Percentiles rank a stretch among this genome's conserved stretches.
Evolutionary conservation across 331 rosid genomes (phyloP).

Genomic region (Rosa hybrid): DNA sequence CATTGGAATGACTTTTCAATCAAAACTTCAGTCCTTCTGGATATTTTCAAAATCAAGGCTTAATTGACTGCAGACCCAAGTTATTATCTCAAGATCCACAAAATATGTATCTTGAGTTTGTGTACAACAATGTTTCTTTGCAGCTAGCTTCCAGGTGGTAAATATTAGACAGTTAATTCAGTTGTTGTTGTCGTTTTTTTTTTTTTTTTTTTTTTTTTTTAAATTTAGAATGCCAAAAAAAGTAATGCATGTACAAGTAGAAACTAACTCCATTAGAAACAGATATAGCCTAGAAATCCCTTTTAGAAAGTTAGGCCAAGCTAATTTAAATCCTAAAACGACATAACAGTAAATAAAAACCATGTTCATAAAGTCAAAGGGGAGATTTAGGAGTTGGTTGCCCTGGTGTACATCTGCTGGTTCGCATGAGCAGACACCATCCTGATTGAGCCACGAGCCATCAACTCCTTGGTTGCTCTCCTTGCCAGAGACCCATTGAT

Average conservation of each 20-base stretch:
- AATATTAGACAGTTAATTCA: not conserved
- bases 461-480: slow-evolving; percentile 56
- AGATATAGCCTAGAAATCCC: not conserved
- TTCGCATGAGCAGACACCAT: slow-evolving; percentile 62
- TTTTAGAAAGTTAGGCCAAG: not conserved
- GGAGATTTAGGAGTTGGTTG: slow-evolving; percentile 53
- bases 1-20: not conserved
- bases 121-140: not conserved
- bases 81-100: not conserved
- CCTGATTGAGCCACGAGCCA: slow-evolving; percentile 63
- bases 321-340: not conserved
- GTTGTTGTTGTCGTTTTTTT: not conserved
- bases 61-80: not conserved
- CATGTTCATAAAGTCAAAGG: not conserved
- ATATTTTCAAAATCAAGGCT: not conserved
- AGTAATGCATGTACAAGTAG: not conserved
- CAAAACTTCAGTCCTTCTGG: not conserved
- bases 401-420: slow-evolving; percentile 71
- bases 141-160: not conserved
- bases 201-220: not conserved
- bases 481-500: slow-evolving; percentile 44
- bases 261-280: not conserved
- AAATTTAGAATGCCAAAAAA: not conserved
- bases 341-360: not conserved
- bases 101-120: not conserved